Percentiles rank a stretch among this genome's conserved stretches.
Conservation (phyloP, 306 rosid species). For the Corylus heterophylla region DNA sequence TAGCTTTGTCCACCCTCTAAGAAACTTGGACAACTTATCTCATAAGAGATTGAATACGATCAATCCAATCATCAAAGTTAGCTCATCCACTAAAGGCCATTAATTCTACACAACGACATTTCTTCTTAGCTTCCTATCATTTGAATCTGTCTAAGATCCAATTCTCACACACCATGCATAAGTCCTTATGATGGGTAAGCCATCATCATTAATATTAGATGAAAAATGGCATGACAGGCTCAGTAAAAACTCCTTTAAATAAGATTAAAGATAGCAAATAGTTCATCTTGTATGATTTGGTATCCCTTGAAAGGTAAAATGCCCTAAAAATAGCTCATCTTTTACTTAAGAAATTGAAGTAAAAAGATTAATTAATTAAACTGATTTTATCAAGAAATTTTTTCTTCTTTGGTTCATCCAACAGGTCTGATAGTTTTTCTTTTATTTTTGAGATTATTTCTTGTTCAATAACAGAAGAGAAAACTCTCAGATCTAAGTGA, state of each 20-base stretch:
- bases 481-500: background rate
- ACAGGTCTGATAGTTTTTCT: too few species aligned
- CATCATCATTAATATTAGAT: background rate
- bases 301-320: background rate
- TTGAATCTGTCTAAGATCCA: background rate
- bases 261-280: background rate
- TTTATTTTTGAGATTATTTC: background rate
- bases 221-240: background rate
- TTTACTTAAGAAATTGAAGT: background rate
- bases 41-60: conserved; percentile 7
- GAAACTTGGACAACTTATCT: conserved; percentile 8
- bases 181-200: background rate
- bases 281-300: background rate
- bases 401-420: background rate
- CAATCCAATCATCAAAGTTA: conserved; percentile 34
- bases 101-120: conserved; percentile 21
- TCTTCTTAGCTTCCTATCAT: background rate
- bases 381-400: background rate
- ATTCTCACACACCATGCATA: background rate
- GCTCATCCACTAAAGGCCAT: conserved; percentile 20
- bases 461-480: background rate
- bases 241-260: background rate
- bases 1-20: conserved; percentile 4
- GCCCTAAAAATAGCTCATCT: background rate
- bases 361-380: background rate